Evolutionary conservation across 2,329 filamentous ascomycete genomes (phyloP), one percentile per base, ranked within the genome.

Genomic region (Stachybotrys elegans): DNA sequence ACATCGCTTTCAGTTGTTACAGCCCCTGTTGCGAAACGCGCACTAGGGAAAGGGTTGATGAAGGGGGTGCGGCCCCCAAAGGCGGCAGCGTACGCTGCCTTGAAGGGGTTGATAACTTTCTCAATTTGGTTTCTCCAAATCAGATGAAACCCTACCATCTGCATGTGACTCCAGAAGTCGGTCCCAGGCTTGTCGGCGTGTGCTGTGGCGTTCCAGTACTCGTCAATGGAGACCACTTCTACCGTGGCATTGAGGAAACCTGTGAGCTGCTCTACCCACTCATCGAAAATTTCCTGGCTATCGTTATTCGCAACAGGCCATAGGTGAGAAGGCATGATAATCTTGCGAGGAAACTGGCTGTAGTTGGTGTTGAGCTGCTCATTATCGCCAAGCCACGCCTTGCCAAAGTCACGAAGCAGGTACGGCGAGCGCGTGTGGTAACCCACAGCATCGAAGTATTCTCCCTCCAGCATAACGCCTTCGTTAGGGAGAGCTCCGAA

Each of bases 401-500:
- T 14, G 25, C 25, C 25, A 29, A 29, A 29, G 14, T 29, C 25
- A 9, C 25, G 25, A 14, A 29, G 25, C 25, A 29, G 25, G 25
- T 29, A 29, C 14, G 25, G 25, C 25, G 25, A 29, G 25, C 25
- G 25, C 25, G 25, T 29, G 14, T 29, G 25, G 25, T 29, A 29
- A 9, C 25, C 25, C 9, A 29, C 25, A 29, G 25, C 25, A 14
- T 29, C 25, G 14, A 29, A 29, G 25, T 29, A 29, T 29, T 29
- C 25, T 14, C 25, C 25, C 25, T 29, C 25, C 25, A 29, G 14
- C 25, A 29, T 48, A 4, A 68, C 69, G 3, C 63, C 51, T 14
- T 70, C 66, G 0, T 73, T 55, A 0, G 50, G 51, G 4, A 73
- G 65, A 4, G 70, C 54, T 0, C 58, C 66, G 6, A 36, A 27